Percentiles rank a stretch among this genome's conserved stretches.
Evolutionary conservation across 257 asterid species (phyloP).

Genomic region (Capsicum baccatum): DNA sequence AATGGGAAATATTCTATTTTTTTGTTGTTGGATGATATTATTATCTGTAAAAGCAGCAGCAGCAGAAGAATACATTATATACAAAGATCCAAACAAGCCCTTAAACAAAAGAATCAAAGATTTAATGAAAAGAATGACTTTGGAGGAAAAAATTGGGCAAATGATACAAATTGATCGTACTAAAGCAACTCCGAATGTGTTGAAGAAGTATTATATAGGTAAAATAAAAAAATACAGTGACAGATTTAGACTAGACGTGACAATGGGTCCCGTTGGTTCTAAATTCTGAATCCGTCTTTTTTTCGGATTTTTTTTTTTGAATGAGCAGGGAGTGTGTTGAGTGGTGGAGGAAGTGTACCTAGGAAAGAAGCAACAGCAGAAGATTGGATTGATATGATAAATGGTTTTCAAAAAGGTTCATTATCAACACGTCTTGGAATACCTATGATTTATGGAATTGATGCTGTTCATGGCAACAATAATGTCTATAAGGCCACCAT

Average conservation of each 20-base stretch:
- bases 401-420: slow-evolving; percentile 37
- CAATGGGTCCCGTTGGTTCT: background rate
- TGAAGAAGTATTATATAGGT: slow-evolving; percentile 41
- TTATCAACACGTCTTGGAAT: slow-evolving; percentile 37
- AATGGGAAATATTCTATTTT: slow-evolving; percentile 10
- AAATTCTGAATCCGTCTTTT: background rate
- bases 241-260: background rate
- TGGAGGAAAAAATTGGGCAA: slow-evolving; percentile 43
- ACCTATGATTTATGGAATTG: slow-evolving; percentile 42
- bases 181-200: slow-evolving; percentile 29
- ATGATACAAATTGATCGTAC: slow-evolving; percentile 41
- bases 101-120: slow-evolving; percentile 37
- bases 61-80: slow-evolving; percentile 26
- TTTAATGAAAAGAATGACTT: slow-evolving; percentile 35
- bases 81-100: slow-evolving; percentile 38
- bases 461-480: slow-evolving; percentile 40
- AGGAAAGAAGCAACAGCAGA: slow-evolving; percentile 29
- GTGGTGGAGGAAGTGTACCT: slow-evolving; percentile 42
- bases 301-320: background rate
- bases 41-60: slow-evolving; percentile 21
- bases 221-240: background rate
- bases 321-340: slow-evolving; percentile 37
- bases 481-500: slow-evolving; percentile 35
- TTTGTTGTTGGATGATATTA: slow-evolving; percentile 28
- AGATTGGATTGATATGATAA: slow-evolving; percentile 40